Percentiles rank a stretch among this genome's conserved stretches.
Evolutionary conservation across 768 basidiomycete species (phyloP).

Genomic region (Glaciozyma martinii): DNA sequence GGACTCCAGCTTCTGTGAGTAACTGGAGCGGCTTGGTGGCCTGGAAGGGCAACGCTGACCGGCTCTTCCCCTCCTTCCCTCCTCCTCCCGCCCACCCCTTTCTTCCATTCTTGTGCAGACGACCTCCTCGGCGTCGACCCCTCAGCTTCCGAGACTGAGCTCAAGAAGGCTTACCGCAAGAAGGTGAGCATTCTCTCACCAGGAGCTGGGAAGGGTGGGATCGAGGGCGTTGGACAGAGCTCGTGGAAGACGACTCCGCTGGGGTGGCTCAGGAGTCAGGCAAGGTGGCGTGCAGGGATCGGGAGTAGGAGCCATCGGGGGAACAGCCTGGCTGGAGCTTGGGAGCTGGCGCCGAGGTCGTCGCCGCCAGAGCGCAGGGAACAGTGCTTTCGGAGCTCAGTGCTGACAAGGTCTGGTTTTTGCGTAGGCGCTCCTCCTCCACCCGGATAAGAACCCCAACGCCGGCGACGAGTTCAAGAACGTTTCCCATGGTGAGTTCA

Average conservation of each 20-base stretch:
- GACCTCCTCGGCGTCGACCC: slow-evolving; percentile 80
- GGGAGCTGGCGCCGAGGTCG: no score
- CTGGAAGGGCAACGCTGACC: neutral
- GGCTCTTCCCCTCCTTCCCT: neutral
- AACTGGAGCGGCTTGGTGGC: neutral
- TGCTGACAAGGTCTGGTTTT: neutral
- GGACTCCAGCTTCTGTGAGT: slow-evolving; percentile 29
- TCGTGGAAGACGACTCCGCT: neutral
- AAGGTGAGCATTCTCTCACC: slow-evolving; percentile 48
- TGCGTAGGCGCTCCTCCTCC: slow-evolving; percentile 33
- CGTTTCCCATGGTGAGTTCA: slow-evolving; percentile 75
- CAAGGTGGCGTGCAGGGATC: no score
- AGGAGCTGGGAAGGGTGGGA: neutral
- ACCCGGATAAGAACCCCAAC: slow-evolving; percentile 62
- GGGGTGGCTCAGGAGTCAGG: no score
- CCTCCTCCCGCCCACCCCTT: neutral
- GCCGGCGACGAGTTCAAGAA: slow-evolving; percentile 97
- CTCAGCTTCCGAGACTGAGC: slow-evolving; percentile 67
- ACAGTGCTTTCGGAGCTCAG: neutral
- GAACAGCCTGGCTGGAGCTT: no score
- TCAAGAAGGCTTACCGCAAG: slow-evolving; percentile 94
- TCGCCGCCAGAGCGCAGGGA: neutral
- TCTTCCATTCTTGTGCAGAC: slow-evolving; percentile 42
- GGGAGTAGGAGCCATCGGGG: no score
- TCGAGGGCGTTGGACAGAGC: neutral